Percentiles rank a stretch among this genome's conserved stretches.
Evolutionary conservation across 441 rosid species (phyloP).

Genomic region (Adansonia rubrostipa): DNA sequence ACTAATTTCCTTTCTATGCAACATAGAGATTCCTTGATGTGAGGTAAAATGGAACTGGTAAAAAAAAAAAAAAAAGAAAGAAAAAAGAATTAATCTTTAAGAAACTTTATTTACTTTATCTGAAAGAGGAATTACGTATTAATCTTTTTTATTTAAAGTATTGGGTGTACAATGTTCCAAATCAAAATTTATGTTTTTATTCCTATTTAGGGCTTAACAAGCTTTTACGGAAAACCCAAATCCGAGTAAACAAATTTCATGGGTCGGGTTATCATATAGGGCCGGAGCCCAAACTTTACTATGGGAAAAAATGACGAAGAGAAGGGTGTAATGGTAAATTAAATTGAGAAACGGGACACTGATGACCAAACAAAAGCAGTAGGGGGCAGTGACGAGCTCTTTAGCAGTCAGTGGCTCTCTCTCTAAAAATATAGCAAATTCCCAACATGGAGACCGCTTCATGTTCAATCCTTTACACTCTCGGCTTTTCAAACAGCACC

Average conservation of each 20-base stretch:
- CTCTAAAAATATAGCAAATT: neutral
- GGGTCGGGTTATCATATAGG: neutral
- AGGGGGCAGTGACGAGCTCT: neutral
- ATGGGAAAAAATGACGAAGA: neutral
- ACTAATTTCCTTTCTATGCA: too few relatives aligned
- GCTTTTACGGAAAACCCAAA: neutral
- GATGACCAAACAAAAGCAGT: neutral
- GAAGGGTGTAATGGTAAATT: neutral
- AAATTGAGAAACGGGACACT: neutral
- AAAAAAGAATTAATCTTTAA: too few relatives aligned
- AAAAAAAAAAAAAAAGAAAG: too few relatives aligned
- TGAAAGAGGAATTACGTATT: too few relatives aligned
- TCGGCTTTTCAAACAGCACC: slow-evolving; percentile 33
- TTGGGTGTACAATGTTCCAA: too few relatives aligned
- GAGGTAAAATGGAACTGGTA: too few relatives aligned
- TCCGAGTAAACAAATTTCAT: neutral
- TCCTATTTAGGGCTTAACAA: neutral
- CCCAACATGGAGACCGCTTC: slow-evolving; percentile 58
- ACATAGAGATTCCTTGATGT: too few relatives aligned
- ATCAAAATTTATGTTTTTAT: neutral
- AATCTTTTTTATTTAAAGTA: too few relatives aligned
- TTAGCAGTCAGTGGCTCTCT: neutral
- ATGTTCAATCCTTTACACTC: slow-evolving; percentile 46
- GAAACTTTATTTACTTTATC: too few relatives aligned
- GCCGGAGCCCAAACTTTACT: neutral